Percentiles rank a stretch among this genome's conserved stretches.
Conservation (phyloP, 345 rosid genomes). For the Limnanthes douglasii region DNA sequence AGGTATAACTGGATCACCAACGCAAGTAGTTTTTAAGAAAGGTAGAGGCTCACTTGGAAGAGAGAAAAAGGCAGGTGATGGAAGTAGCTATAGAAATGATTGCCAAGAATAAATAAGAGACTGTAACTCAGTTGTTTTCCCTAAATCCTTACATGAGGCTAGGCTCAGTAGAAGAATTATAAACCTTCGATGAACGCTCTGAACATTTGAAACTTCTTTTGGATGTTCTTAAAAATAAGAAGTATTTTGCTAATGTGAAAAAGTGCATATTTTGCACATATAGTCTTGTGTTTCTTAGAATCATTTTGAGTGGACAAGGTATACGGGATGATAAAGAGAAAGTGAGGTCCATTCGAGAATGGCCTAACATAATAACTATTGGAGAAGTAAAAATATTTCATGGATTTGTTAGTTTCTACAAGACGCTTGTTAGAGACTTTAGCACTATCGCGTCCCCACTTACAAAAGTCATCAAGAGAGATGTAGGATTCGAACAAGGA, state of each 20-base stretch:
- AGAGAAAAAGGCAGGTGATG: too few species aligned
- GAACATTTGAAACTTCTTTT: not conserved
- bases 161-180: too few species aligned
- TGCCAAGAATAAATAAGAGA: too few species aligned
- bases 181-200: not conserved
- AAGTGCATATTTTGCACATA: not conserved
- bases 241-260: not conserved
- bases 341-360: not conserved
- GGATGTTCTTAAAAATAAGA: not conserved
- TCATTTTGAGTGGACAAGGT: not conserved
- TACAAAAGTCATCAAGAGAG: not conserved
- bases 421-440: not conserved
- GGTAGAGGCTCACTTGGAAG: too few species aligned
- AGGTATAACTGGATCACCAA: too few species aligned
- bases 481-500: not conserved
- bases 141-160: too few species aligned
- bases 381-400: not conserved
- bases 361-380: not conserved
- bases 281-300: not conserved
- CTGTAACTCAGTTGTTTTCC: too few species aligned
- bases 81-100: too few species aligned
- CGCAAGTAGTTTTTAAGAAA: too few species aligned
- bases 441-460: not conserved
- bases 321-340: not conserved
- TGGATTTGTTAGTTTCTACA: not conserved